phyloP scores from a whole-genome alignment of 192 early-diverging fungal genomes.

The Powellomyces hirtus region DNA sequence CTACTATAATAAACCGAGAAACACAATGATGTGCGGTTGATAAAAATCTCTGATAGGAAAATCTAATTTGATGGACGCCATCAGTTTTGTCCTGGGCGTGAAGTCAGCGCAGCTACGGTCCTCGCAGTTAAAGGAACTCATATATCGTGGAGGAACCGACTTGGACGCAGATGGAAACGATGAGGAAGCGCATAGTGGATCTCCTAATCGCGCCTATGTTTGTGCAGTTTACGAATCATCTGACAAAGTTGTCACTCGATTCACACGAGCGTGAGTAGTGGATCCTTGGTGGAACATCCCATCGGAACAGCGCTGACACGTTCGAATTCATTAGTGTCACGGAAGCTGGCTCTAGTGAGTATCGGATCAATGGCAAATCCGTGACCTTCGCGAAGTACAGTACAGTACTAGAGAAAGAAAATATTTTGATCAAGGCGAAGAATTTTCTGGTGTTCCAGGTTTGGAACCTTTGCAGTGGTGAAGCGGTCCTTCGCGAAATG shows the following conservation, averaged over 20 bases:
- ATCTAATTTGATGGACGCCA: slow-evolving; percentile 99
- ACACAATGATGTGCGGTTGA: neutral
- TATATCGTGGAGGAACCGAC: slow-evolving; percentile 69
- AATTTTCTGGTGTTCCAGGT: slow-evolving; percentile 98
- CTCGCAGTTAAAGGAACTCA: slow-evolving; percentile 81
- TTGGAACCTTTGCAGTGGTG: too few relatives aligned
- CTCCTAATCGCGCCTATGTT: slow-evolving; percentile 59
- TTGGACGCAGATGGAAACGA: slow-evolving; percentile 43
- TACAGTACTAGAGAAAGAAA: slow-evolving; percentile 72
- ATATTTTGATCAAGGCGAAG: slow-evolving; percentile 90
- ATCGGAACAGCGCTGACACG: neutral
- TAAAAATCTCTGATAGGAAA: slow-evolving; percentile 61
- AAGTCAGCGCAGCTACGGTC: slow-evolving; percentile 90
- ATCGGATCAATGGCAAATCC: slow-evolving; percentile 74
- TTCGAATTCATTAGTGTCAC: slow-evolving; percentile 26
- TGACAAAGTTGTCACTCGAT: slow-evolving; percentile 59
- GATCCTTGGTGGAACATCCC: too few relatives aligned
- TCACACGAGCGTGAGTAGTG: slow-evolving; percentile 66
- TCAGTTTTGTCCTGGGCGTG: slow-evolving; percentile 96
- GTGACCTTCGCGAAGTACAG: slow-evolving; percentile 80
- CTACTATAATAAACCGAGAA: neutral
- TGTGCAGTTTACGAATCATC: slow-evolving; percentile 79
- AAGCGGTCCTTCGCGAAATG: too few relatives aligned
- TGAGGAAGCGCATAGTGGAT: slow-evolving; percentile 31
- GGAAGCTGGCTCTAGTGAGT: slow-evolving; percentile 73